Base-by-base conservation (phyloP, 1,284 basidiomycete genomes). In the Puccinia coronata region DNA sequence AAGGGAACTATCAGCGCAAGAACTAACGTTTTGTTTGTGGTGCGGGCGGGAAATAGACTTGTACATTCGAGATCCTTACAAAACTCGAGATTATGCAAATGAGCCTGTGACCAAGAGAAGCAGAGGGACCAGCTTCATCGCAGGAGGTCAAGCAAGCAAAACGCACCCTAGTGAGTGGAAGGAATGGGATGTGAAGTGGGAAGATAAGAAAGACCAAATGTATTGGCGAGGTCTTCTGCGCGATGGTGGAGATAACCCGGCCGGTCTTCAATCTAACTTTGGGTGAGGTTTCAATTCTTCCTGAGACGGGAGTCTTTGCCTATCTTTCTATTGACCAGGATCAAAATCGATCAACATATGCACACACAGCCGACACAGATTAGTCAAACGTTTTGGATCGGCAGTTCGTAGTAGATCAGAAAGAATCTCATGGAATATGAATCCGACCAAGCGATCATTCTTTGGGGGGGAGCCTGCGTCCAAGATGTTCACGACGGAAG, bases 61-160 rank as follows among this genome's bases (percentile, higher is more conserved):
- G 25, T 77, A 77, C 55, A 77, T 43, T 53, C 74, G 61, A 51
- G 74, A 77, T 55, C 74, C 74, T 16, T 77, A 77, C 39, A 63
- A 67, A 77, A 77, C 61, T 20, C 59, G 74, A 51, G 41, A 53
- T 25, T 77, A 77, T 41, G 61, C 47, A 12, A 47, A 77, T 67
- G 74, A 77, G 39, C 74, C 74, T 20, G 61, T 77, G 47, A 49
- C 20, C 25, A 77, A 77, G 43, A 51, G 51, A 72, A n/a, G 31
- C 28, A 53, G 70, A 36, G 51, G 51, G 2, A 55, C 16, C 11
- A 51, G 49, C 34, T 72, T 72, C 34, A 61, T 65, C 28, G 43
- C 74, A 6, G 74, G 63, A 18, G 74, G 63, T 51, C 25, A 77
- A 77, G 43, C 51, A 72, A 72, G 70, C 18, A 53, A 72, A 39